Conservation (phyloP, 106 monocot species). For the Dactylorhiza incarnata region DNA sequence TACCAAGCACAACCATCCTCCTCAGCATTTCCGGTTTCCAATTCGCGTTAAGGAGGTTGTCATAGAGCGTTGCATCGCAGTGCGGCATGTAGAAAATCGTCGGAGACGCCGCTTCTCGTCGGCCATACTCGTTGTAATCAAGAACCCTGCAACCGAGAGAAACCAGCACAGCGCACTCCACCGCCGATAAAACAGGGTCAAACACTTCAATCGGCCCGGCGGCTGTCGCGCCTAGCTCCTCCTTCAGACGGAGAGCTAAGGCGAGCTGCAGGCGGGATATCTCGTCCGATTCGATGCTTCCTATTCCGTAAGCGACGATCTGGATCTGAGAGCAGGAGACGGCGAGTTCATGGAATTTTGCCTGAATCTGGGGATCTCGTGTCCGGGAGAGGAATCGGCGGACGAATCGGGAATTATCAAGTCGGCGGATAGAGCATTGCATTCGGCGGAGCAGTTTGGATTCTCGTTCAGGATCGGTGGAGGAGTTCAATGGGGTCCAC, state of each 20-base stretch:
- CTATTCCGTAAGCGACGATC: constrained; percentile 76
- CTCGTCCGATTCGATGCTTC: constrained; percentile 61
- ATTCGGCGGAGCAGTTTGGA: constrained; percentile 33
- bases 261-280: constrained; percentile 66
- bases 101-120: constrained; percentile 37
- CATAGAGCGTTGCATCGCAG: constrained; percentile 73
- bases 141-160: constrained; percentile 39
- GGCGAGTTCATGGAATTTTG: constrained; percentile 6
- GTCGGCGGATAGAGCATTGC: constrained; percentile 24
- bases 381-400: constrained; percentile 38
- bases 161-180: constrained; percentile 49
- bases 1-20: constrained; percentile 59
- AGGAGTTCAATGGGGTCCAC: constrained; percentile 52
- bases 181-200: constrained; percentile 68
- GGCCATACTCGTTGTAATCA: constrained; percentile 43
- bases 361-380: constrained; percentile 20
- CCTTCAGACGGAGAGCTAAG: constrained; percentile 44
- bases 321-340: constrained; percentile 4
- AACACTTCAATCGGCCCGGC: constrained; percentile 42
- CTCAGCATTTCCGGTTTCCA: constrained; percentile 39
- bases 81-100: constrained; percentile 95
- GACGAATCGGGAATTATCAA: constrained; percentile 47
- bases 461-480: constrained; percentile 20
- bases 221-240: constrained; percentile 22
- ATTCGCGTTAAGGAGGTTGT: constrained; percentile 55